Evolutionary conservation across 257 asterid species (phyloP).

Genomic region (Nicotiana tabacum): DNA sequence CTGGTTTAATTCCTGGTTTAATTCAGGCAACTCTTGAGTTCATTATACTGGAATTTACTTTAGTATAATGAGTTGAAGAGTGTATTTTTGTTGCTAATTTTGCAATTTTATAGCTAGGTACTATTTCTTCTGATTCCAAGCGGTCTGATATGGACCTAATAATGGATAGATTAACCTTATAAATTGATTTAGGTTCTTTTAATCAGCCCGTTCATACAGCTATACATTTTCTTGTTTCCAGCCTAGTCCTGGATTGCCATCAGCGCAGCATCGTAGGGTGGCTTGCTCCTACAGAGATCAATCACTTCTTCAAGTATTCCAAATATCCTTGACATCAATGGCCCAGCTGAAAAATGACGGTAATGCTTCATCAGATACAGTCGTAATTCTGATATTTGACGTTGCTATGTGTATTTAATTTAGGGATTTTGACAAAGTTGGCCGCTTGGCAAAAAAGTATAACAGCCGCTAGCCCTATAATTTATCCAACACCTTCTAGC

Average conservation of each 20-base stretch:
- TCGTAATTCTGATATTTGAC: neutral
- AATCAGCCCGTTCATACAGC: neutral
- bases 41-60: neutral
- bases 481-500: no score
- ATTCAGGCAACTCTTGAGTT: neutral
- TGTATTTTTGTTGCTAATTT: neutral
- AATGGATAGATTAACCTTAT: neutral
- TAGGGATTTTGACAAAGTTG: no score
- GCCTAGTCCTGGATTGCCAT: constrained; percentile 89
- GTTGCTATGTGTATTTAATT: neutral
- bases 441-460: no score
- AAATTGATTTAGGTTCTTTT: neutral
- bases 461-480: no score
- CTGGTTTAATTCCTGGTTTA: neutral
- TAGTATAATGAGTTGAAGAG: neutral
- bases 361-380: constrained; percentile 14
- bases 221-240: constrained; percentile 24
- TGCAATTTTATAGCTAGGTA: neutral
- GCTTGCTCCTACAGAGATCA: constrained; percentile 90
- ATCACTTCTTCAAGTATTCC: constrained; percentile 84
- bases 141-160: neutral
- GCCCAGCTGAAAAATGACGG: constrained; percentile 88
- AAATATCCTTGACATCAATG: constrained; percentile 84
- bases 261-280: constrained; percentile 95
- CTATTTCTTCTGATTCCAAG: neutral